Evolutionary conservation across 441 rosid genomes (phyloP).

Genomic region (Arabidopsis lyrata): DNA sequence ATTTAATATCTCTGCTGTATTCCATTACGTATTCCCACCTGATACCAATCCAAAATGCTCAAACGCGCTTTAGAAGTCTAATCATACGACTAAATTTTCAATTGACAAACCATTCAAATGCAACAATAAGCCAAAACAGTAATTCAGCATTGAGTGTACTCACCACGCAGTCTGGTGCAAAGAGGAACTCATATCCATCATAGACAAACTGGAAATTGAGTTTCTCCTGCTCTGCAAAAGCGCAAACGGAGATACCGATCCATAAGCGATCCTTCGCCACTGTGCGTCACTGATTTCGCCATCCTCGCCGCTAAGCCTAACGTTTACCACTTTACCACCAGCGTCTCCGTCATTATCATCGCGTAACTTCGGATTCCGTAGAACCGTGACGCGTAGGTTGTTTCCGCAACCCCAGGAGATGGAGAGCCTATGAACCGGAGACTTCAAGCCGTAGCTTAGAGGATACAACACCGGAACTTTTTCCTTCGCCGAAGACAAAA

Average conservation of each 20-base stretch:
- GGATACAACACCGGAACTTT: constrained; percentile 57
- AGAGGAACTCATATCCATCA: constrained; percentile 60
- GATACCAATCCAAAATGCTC: constrained; percentile 12
- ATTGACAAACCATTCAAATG: constrained; percentile 2
- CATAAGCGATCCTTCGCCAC: constrained; percentile 86
- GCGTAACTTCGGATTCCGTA: constrained; percentile 43
- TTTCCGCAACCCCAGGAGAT: constrained; percentile 89
- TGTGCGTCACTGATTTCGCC: constrained; percentile 68
- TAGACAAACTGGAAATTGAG: constrained; percentile 62
- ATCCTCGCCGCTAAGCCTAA: constrained; percentile 67
- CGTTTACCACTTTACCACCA: constrained; percentile 82
- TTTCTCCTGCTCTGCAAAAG: constrained; percentile 86
- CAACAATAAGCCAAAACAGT: not conserved
- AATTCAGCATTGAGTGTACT: constrained; percentile 10
- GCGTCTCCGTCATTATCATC: constrained; percentile 42
- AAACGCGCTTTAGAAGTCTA: not conserved
- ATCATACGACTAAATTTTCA: not conserved
- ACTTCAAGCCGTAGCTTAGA: constrained; percentile 68
- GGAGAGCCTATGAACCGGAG: constrained; percentile 74
- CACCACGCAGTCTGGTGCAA: constrained; percentile 78
- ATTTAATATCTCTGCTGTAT: constrained; percentile 77
- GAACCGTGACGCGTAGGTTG: constrained; percentile 76
- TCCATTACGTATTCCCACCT: constrained; percentile 97
- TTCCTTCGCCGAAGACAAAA: constrained; percentile 49
- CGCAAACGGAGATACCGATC: constrained; percentile 90